phyloP scores from a whole-genome alignment of 768 basidiomycete species.

The Leccinum fibrillosum region DNA sequence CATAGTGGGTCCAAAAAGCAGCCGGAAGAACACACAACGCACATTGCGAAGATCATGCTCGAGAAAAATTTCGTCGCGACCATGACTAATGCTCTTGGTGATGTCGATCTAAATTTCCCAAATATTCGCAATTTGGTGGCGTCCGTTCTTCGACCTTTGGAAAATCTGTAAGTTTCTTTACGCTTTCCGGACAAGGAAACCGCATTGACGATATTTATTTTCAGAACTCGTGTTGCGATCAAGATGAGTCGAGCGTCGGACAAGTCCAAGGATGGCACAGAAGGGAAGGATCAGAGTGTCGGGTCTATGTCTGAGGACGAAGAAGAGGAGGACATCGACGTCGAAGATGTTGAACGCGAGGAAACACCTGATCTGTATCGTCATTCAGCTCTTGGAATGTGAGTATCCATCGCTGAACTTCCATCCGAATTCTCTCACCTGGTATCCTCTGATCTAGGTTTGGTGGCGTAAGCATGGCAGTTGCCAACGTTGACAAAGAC shows the following conservation, averaged over 20 bases:
- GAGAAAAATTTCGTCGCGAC: constrained; percentile 95
- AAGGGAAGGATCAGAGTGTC: constrained; percentile 43
- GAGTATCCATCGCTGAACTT: constrained; percentile 26
- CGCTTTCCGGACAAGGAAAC: neutral
- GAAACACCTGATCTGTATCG: constrained; percentile 94
- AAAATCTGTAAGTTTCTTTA: constrained; percentile 66
- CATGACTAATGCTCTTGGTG: constrained; percentile 82
- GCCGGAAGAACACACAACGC: constrained; percentile 74
- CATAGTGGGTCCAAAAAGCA: constrained; percentile 43
- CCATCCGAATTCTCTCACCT: constrained; percentile 6
- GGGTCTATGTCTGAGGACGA: constrained; percentile 46
- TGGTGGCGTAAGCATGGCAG: constrained; percentile 62
- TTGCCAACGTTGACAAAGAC: constrained; percentile 10
- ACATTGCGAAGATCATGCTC: constrained; percentile 96
- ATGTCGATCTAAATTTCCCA: constrained; percentile 95
- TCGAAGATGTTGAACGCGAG: constrained; percentile 56
- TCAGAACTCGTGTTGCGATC: constrained; percentile 92
- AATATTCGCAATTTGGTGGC: constrained; percentile 84
- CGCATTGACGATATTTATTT: constrained; percentile 13
- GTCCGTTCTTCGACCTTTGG: constrained; percentile 83
- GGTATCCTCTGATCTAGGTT: constrained; percentile 41
- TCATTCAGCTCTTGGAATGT: constrained; percentile 95
- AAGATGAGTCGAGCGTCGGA: constrained; percentile 87
- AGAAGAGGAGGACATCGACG: constrained; percentile 55
- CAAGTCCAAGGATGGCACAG: constrained; percentile 56